Base-by-base conservation (phyloP, 148 eudicot genomes). In the Heliosperma pusillum region DNA sequence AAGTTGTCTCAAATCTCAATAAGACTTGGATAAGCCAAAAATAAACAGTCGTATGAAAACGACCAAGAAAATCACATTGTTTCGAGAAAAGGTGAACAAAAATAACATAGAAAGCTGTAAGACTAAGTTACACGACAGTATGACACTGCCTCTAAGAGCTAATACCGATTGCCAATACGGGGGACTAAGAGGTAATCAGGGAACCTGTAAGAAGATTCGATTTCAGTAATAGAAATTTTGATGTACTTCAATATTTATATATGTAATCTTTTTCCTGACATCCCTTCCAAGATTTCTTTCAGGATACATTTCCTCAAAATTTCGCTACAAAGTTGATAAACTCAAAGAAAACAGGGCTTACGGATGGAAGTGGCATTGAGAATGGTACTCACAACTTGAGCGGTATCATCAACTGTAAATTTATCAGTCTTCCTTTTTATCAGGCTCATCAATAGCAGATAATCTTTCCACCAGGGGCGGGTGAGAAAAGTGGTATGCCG, bases 381-480 rank as follows among this genome's bases (percentile, higher is more conserved):
- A 64, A 40, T 42, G 53, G 11, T 73, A 77, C 62, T 30, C 10
- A 73, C 72, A 66, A 42, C 71, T 15, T 4, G 20, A 27, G 8
- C 62, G 17, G 11, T 24, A 56, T 40, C 55, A 64, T 63, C 47
- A 52, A 24, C 44, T 10, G 64, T 44, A 33, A 21, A 42, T 26
- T 40, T 0, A 60, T 87, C 82, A 92, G 59, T 92, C 92, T 19
- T 77, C 27, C 85, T 92, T 95, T 85, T 89, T 95, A 69, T 79
- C 89, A 21, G 85, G 76, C 76, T 85, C 86, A 69, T 89, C 98
- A 19, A 95, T 82, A 17, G 97, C 97, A 27, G 91, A 80, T 79
- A 95, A 76, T 82, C 97, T 88, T 87, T 95, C 99, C 26, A 92
- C 99, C 4, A 95, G 90, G 17, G 99, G 99, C 65, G 97, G 99